phyloP scores from a whole-genome alignment of 352 stramenopile genomes.

The Globisporangium irregulare region DNA sequence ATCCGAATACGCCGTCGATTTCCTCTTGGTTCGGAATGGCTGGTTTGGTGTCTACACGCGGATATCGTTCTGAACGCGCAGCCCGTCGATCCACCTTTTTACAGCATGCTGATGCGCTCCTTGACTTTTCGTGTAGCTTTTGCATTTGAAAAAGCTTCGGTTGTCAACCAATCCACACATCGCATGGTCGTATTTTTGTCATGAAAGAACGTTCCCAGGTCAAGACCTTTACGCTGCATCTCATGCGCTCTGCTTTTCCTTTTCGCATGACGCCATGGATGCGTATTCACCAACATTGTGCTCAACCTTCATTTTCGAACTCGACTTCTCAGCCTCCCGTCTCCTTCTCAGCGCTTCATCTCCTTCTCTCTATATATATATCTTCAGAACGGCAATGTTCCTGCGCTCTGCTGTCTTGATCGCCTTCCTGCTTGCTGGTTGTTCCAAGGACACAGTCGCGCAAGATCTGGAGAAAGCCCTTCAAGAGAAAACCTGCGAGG shows the following conservation, averaged over 20 bases:
- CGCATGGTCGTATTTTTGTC: neutral
- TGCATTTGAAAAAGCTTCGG: too few relatives aligned
- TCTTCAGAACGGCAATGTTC: neutral
- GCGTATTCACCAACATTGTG: too few relatives aligned
- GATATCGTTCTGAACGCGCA: too few relatives aligned
- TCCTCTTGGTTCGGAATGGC: too few relatives aligned
- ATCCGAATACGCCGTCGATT: too few relatives aligned
- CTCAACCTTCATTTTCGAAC: neutral
- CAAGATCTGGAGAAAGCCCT: neutral
- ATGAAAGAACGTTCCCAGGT: neutral
- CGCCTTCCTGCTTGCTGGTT: neutral
- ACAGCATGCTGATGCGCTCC: too few relatives aligned
- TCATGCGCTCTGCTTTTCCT: neutral
- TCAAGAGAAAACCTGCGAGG: neutral
- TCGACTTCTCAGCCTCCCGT: neutral
- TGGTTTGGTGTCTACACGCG: too few relatives aligned
- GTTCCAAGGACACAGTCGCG: neutral
- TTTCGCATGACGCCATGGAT: neutral
- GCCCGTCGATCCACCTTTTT: too few relatives aligned
- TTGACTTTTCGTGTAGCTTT: too few relatives aligned
- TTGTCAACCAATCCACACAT: neutral
- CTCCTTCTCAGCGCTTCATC: too few relatives aligned
- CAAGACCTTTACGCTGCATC: neutral
- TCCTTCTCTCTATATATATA: too few relatives aligned
- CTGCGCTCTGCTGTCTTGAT: neutral